Base-by-base conservation (phyloP, 163 green algal genomes). In the Prototheca cutis region DNA sequence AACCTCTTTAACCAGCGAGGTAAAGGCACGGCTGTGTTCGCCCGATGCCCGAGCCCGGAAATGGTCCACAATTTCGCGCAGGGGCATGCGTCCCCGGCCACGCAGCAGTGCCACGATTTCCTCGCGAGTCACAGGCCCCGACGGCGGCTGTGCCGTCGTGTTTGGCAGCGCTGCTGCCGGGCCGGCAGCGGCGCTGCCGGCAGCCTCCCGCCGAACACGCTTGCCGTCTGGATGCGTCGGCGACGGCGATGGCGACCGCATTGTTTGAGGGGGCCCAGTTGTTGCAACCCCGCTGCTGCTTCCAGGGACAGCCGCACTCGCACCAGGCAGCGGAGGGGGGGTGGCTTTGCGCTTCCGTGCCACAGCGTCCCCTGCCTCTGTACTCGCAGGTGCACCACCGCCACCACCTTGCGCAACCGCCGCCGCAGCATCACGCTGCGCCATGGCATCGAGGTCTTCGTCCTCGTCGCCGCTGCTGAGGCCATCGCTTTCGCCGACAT, bases 391-490 rank as follows among this genome's bases (percentile, higher is more conserved):
- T 19, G 39, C 34, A 49, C 25, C 29, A 45, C 40, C 2, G 49
- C 40, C n/a, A 51, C 39, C 3, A 33, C 18, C 39, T 30, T 51
- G 8, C 39, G 49, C 24, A n/a, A 40, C 6, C 34, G 21, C 47
- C 58, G 34, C 31, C 25, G 30, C 25, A n/a, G 42, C 24, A 25
- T 31, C 29, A 30, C 24, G n/a, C 6, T 42, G 54, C 4, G 66
- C 59, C 66, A 68, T 74, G 40, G 31, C 28, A 23, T 74, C 66
- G 49, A 74, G 33, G 29, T 68, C 66, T 21, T 74, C 66, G 5
- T 66, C 66, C 30, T 74, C 66, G 24, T 65, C 34, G 24, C 23
- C 39, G 40, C n/a, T n/a, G n/a, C n/a, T n/a, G n/a, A n/a, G n/a
- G n/a, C n/a, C n/a, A n/a, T 66, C 59, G 34, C 39, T 53, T 18